Percentiles rank a stretch among this genome's conserved stretches.
These are phyloP conservation scores for Ogataea populi-albae DNA, from an alignment of 805 yeast species.

Conservation along the genomic window DNA sequence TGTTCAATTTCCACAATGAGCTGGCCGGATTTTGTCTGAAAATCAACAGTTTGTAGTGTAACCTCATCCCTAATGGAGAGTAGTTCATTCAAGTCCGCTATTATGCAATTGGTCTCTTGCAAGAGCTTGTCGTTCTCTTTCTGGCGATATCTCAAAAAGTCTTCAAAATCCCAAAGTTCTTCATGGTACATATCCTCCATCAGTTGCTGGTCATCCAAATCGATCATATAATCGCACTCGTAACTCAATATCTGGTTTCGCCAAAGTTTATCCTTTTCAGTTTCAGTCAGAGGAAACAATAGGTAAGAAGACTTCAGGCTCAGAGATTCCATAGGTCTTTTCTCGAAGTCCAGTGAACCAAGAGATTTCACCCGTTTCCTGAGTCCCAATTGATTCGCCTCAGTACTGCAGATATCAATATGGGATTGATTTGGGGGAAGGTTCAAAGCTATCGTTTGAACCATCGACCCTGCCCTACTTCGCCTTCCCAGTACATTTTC, in stretches of 20 bases:
- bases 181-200: constrained; percentile 39
- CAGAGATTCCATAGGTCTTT: not conserved
- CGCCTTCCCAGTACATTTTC: constrained; percentile 25
- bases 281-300: constrained; percentile 37
- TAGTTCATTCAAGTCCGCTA: constrained; percentile 45
- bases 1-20: constrained; percentile 46
- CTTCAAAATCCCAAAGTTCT: constrained; percentile 35
- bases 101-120: constrained; percentile 42
- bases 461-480: constrained; percentile 59
- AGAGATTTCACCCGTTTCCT: constrained; percentile 17
- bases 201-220: constrained; percentile 38
- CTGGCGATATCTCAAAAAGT: constrained; percentile 28
- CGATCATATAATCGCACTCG: constrained; percentile 41
- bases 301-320: constrained; percentile 3
- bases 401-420: no score
- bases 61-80: constrained; percentile 55
- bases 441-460: constrained; percentile 56
- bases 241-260: constrained; percentile 36
- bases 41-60: constrained; percentile 57
- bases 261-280: constrained; percentile 37
- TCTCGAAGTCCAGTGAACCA: not conserved
- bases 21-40: constrained; percentile 54
- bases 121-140: constrained; percentile 38
- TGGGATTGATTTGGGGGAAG: constrained; percentile 39
- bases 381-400: not conserved